Base-by-base conservation (phyloP, 257 asterid genomes). In the Solanum lignicaule region DNA sequence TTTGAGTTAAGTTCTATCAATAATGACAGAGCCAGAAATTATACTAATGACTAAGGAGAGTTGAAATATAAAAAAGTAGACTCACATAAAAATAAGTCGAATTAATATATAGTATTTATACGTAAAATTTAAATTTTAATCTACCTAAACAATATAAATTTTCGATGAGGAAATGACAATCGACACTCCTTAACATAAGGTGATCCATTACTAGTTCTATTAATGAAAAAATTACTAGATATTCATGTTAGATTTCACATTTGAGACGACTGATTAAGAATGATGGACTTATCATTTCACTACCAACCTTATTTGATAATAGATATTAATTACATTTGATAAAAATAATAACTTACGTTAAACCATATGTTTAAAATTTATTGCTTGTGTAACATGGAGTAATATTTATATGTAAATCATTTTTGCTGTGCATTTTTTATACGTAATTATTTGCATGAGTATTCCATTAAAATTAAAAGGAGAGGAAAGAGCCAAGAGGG, bases 151-250 rank as follows among this genome's bases (percentile, higher is more conserved):
- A 62, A 62, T 62, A 9, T 62, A 62, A 62, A 2, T 23, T 62
- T 62, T 0, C 2, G 25, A 21, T 8, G 25, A n/a, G 3, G 0
- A 2, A 25, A 12, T 25, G 0, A 2, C 8, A 66, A 13, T 66
- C 3, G 0, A 66, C 20, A 66, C 9, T 2, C 35, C 5, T 25
- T 66, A 66, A 0, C 20, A 25, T 66, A 66, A 66, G 73, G 33
- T 11, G 20, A 1, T 66, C 9, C 1, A 2, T 62, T 27, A 10
- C 3, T 23, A 1, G 31, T 25, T 25, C 33, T 65, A 25, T 65
- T 10, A 12, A 65, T 11, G 32, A 65, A 65, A 65, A 65, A 4
- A 0, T 48, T 43, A 43, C 18, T 46, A 46, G 18, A 46, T 46
- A 46, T 46, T 13, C 18, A 46, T 13, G 9, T 52, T 16, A 55